A percentile compares a stretch with the other conserved stretches of the same genome.
Evolutionary conservation across 495 filamentous ascomycete species (phyloP).

Genomic region (Penicillium canariense): DNA sequence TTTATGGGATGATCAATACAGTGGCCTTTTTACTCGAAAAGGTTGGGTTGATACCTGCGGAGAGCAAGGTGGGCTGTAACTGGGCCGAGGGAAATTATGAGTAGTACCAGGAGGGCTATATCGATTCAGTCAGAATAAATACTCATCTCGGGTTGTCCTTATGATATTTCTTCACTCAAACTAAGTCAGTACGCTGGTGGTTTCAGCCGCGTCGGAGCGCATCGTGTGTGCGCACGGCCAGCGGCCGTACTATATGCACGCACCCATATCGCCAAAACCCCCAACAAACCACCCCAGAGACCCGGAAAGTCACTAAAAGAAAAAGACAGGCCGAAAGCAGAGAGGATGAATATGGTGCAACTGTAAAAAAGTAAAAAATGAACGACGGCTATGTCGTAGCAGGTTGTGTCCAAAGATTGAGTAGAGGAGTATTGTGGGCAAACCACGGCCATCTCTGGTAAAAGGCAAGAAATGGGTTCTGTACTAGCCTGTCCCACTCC

Average conservation of each 20-base stretch:
- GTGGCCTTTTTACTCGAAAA: constrained; percentile 8
- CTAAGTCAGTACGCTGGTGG: not conserved
- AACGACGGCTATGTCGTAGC: constrained; percentile 41
- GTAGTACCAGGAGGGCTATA: not conserved
- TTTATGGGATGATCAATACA: constrained; percentile 14
- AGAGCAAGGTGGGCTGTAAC: not conserved
- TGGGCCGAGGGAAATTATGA: not conserved
- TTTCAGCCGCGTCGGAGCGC: not conserved
- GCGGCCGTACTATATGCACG: not conserved
- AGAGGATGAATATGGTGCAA: not conserved
- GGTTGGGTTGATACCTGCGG: constrained; percentile 10
- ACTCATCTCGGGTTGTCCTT: too few relatives aligned
- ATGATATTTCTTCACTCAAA: too few relatives aligned
- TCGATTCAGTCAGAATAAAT: not conserved
- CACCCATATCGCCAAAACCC: not conserved
- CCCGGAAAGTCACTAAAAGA: not conserved
- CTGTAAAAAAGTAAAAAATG: constrained; percentile 26
- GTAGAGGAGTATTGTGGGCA: constrained; percentile 56
- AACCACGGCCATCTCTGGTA: constrained; percentile 67
- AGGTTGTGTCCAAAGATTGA: constrained; percentile 59
- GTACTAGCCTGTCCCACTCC: constrained; percentile 54
- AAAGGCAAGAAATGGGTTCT: constrained; percentile 70
- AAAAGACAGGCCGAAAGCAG: not conserved
- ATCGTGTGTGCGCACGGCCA: not conserved
- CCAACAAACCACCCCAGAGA: not conserved